Percentiles rank a stretch among this genome's conserved stretches.
phyloP scores from a whole-genome alignment of 2,329 filamentous ascomycete species.

The Leptographium procerum region DNA sequence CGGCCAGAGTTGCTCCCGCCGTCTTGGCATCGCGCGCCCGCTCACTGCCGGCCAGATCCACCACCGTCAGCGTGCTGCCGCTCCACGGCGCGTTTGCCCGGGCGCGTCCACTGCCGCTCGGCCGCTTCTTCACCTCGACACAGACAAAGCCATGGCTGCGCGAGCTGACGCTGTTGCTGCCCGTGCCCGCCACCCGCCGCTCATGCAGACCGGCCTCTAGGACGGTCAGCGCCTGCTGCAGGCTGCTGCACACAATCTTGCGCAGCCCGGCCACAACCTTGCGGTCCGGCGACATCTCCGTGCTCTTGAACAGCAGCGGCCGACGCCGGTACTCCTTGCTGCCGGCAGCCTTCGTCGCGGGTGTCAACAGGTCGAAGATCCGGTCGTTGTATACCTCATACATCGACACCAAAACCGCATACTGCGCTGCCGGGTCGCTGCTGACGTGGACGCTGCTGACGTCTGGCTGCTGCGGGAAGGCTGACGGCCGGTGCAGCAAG shows the following conservation, averaged over 20 bases:
- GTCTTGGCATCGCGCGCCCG: conserved; percentile 89
- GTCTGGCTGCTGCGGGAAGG: conserved; percentile 62
- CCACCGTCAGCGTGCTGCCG: conserved; percentile 72
- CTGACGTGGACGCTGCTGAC: conserved; percentile 59
- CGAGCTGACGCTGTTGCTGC: conserved; percentile 85
- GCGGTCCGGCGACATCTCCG: conserved; percentile 76
- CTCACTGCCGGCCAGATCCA: conserved; percentile 89
- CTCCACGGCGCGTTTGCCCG: conserved; percentile 45
- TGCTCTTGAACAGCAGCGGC: conserved; percentile 81
- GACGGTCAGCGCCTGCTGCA: conserved; percentile 78
- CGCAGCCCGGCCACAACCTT: conserved; percentile 88
- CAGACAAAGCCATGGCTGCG: conserved; percentile 95
- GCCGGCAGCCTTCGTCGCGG: conserved; percentile 43
- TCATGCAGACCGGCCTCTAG: conserved; percentile 83
- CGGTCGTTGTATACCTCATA: conserved; percentile 99
- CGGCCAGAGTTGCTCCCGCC: conserved; percentile 78
- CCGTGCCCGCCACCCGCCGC: conserved; percentile 77
- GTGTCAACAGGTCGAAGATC: conserved; percentile 83
- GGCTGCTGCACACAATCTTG: conserved; percentile 75
- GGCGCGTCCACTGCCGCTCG: too few species aligned
- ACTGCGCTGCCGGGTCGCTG: conserved; percentile 60
- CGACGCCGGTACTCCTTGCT: conserved; percentile 66
- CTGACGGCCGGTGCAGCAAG: conserved; percentile 56
- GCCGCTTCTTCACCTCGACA: conserved; percentile 81
- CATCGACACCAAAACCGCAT: conserved; percentile 87